Evolutionary conservation across 1,139 yeast species (phyloP).

Genomic region (Geotrichum candidum): DNA sequence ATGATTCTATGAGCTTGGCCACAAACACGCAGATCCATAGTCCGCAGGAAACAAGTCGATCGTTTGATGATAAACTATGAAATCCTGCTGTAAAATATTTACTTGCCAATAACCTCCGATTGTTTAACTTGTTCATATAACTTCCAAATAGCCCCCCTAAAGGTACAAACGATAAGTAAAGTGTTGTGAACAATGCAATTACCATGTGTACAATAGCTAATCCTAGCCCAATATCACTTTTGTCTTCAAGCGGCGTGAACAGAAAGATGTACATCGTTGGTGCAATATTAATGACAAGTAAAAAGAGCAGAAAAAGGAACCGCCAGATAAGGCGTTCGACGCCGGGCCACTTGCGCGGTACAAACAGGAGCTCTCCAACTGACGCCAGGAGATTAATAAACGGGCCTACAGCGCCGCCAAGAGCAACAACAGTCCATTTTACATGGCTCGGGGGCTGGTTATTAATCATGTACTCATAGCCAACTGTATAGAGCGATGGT

Average conservation of each 20-base stretch:
- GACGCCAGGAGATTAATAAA: conserved; percentile 58
- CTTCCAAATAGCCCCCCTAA: conserved; percentile 48
- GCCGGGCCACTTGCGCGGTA: conserved; percentile 69
- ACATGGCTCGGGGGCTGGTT: conserved; percentile 63
- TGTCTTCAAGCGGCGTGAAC: conserved; percentile 46
- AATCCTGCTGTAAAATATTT: conserved; percentile 47
- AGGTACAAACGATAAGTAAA: conserved; percentile 58
- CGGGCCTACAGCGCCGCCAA: conserved; percentile 70
- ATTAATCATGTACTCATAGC: conserved; percentile 52
- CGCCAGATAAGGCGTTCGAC: conserved; percentile 46
- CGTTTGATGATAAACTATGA: conserved; percentile 47
- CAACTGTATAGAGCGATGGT: conserved; percentile 64
- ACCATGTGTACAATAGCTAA: conserved; percentile 55
- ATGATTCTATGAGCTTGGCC: conserved; percentile 75
- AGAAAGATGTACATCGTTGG: conserved; percentile 59
- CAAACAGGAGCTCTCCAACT: conserved; percentile 55
- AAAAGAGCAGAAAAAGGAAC: conserved; percentile 40
- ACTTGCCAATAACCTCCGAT: conserved; percentile 27
- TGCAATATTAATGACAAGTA: conserved; percentile 46
- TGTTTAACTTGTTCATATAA: conserved; percentile 31
- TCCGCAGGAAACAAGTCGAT: conserved; percentile 50
- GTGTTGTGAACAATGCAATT: conserved; percentile 53
- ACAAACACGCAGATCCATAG: conserved; percentile 66
- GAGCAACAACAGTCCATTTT: conserved; percentile 54
- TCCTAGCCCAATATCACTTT: conserved; percentile 45